Evolutionary conservation across 2,329 filamentous ascomycete genomes (phyloP), one percentile per base, ranked within the genome.

Genomic region (Trichophyton schoenleinii): DNA sequence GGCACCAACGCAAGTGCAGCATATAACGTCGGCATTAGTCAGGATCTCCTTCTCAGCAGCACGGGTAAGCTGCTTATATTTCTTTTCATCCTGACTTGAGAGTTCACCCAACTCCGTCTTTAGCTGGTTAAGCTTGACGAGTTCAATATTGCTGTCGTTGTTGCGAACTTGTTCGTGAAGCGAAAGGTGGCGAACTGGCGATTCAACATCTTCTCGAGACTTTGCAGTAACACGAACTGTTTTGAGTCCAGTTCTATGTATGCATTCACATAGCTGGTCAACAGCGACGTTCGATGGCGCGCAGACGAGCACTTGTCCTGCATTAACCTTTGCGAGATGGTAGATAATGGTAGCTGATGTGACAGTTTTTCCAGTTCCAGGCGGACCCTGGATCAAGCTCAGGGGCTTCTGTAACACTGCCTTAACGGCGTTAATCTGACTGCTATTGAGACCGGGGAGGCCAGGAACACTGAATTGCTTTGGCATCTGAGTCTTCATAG

Each of bases 331-430:
- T 67, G 91, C 90, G 62, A 99, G 80, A 72, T 99, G 94, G 71
- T 96, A 97, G 71, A 99, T 99, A 72, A 99, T 95, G 1, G 94
- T 99, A 38, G 94, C 94, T 41, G 94, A 99, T 15, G 94, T 99
- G 62, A 99, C 94, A 0, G 94, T 99, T 81, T 99, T 99, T 71
- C 94, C 94, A 3, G 94, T 99, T 71, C 94, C 94, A 0, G 94
- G 94, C 63, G 94, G 94, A 0, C 94, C 94, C 74, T 99, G 94
- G 63, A 99, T 99, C 70, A 99, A 81, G 73, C 91, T 96, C 57
- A 99, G 80, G 18, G 94, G 94, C 68, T 92, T 94, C 69, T 95
- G 90, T 42, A 99, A 78, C 28, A 97, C 94, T 64, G 89, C 91
- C 77, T 95, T 96, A 68, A 99, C 95, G 22, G 94, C 94, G 67